Base-by-base conservation (phyloP, 2,329 filamentous ascomycete species). In the Bretziella fagacearum region DNA sequence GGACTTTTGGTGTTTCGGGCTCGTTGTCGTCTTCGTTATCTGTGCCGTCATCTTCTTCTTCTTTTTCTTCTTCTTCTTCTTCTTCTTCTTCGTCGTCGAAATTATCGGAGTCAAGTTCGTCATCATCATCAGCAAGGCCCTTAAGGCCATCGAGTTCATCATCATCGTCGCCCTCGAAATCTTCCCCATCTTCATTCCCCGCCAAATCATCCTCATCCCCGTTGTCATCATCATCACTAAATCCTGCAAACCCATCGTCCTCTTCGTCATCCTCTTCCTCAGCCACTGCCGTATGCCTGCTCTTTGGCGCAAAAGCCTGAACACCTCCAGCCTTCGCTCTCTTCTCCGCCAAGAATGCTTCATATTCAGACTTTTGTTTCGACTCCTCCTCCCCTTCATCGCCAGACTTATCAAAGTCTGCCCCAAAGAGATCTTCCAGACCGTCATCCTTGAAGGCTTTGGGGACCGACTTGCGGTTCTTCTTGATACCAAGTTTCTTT, bases 371-470 rank as follows among this genome's bases (percentile, higher is more conserved):
- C 54, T 71, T 75, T 52, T 65, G 63, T 59, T 85, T 83, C 52
- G 71, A 73, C 53, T 71, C 73, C 51, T 78, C 78, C 46, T 67
- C 59, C 11, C 2, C 15, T 20, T 69, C 67, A 20, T 68, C 69
- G 8, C 61, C 62, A 6, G 66, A 65, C 41, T 62, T 62, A 30
- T 71, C 73, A 2, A 69, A 74, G 32, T 89, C 55, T 1, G 80
- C 81, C 6, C 76, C 81, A 17, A 95, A 64, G 3, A 98, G 62
- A 47, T 83, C 81, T 35, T 79, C 84, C 2, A 96, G 64, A 0
- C 86, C 89, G 57, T 95, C 87, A 5, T 93, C 83, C 17, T 76
- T 72, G 55, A 87, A 85, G 0, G 77, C 69, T 53, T 82, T 80
- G 0, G 79, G 78, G 4, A 84, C 61, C 26, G 74, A 79, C 57